A percentile compares a stretch with the other conserved stretches of the same genome.
Conservation (phyloP, 208 protist genomes). For the Jaenimonas drosophilae region DNA sequence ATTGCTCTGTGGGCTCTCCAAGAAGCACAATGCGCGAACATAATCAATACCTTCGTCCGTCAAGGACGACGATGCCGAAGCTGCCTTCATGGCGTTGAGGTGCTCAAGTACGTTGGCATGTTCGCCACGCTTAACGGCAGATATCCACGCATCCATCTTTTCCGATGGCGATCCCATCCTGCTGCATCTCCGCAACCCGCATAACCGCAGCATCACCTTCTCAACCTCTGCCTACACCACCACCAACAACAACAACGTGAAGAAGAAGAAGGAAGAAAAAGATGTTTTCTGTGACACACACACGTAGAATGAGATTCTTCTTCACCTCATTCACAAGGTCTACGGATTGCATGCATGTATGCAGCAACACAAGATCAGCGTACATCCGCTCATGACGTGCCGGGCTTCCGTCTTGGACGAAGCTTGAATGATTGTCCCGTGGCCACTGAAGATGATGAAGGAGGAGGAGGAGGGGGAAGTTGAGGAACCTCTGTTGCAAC, state of each 20-base stretch:
- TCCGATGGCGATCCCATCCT: neutral
- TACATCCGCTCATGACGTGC: neutral
- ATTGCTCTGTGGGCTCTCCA: slow-evolving; percentile 19
- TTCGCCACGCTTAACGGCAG: neutral
- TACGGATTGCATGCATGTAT: neutral
- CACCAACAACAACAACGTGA: neutral
- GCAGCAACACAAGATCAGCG: neutral
- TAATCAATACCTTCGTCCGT: slow-evolving; percentile 40
- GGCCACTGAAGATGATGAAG: neutral
- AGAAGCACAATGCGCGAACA: slow-evolving; percentile 56
- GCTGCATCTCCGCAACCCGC: neutral
- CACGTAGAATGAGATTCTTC: neutral
- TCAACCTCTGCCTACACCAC: neutral
- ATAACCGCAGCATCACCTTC: neutral
- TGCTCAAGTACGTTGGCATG: slow-evolving; percentile 1
- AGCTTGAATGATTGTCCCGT: neutral
- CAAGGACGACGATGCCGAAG: neutral
- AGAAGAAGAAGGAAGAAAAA: neutral
- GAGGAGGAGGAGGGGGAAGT: neutral
- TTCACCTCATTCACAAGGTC: neutral
- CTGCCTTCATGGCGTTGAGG: slow-evolving; percentile 34
- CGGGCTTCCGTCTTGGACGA: neutral
- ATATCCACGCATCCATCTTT: neutral
- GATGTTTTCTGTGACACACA: neutral
- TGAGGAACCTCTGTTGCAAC: neutral